A percentile compares a stretch with the other conserved stretches of the same genome.
Evolutionary conservation across 2,329 filamentous ascomycete genomes (phyloP).

Genomic region (Trichophyton equinum): DNA sequence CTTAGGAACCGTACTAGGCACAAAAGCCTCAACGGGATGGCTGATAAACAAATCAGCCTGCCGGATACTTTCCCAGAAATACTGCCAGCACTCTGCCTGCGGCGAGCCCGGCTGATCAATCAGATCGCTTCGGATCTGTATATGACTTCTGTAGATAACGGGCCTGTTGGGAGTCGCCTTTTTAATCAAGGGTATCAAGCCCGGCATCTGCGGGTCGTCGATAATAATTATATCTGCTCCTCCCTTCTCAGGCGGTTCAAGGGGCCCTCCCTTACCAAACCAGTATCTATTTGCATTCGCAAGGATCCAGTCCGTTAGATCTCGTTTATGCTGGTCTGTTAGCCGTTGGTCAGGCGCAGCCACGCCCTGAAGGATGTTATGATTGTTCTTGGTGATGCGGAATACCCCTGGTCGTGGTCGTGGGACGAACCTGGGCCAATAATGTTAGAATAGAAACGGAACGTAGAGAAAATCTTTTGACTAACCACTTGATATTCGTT

Average conservation of each 20-base stretch:
- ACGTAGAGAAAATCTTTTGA: not conserved
- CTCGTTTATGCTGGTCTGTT: slow-evolving; percentile 46
- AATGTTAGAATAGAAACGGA: too few relatives aligned
- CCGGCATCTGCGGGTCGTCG: slow-evolving; percentile 77
- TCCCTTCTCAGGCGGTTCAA: slow-evolving; percentile 51
- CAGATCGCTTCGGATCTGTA: slow-evolving; percentile 67
- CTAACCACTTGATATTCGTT: slow-evolving; percentile 62
- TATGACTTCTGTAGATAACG: slow-evolving; percentile 69
- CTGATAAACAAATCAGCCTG: slow-evolving; percentile 67
- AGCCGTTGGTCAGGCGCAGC: slow-evolving; percentile 53
- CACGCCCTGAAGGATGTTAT: slow-evolving; percentile 79
- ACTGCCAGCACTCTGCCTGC: slow-evolving; percentile 62
- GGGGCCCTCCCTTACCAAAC: slow-evolving; percentile 54
- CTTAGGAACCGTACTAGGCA: slow-evolving; percentile 53
- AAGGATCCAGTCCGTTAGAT: slow-evolving; percentile 58
- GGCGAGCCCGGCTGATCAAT: slow-evolving; percentile 50
- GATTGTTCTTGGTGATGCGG: slow-evolving; percentile 72
- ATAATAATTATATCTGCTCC: slow-evolving; percentile 67
- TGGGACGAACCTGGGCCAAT: slow-evolving; percentile 48
- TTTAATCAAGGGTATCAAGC: slow-evolving; percentile 64
- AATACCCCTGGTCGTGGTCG: slow-evolving; percentile 70
- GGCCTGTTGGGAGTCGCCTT: slow-evolving; percentile 57
- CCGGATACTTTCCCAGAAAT: slow-evolving; percentile 60
- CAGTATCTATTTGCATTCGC: slow-evolving; percentile 66
- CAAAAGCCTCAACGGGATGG: slow-evolving; percentile 64